Percentiles rank a stretch among this genome's conserved stretches.
Evolutionary conservation across 768 basidiomycete genomes (phyloP).

Genomic region (Pisolithus orientalis): DNA sequence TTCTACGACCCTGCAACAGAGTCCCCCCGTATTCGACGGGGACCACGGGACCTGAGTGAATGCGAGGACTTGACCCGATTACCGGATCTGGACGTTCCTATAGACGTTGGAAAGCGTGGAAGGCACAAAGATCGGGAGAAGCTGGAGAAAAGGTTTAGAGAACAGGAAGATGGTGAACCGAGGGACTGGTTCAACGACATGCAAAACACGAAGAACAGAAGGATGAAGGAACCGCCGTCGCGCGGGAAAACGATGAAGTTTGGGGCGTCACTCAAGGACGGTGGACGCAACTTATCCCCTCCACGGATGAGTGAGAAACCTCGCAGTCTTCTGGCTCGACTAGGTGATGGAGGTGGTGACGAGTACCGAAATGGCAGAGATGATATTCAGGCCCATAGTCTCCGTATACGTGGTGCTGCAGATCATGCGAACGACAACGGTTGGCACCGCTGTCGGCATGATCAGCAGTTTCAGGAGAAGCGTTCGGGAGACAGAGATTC

Average conservation of each 20-base stretch:
- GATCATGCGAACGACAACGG: conserved; percentile 9
- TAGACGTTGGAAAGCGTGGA: conserved; percentile 61
- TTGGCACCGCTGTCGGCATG: conserved; percentile 9
- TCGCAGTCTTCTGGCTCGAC: conserved; percentile 32
- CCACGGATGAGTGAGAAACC: conserved; percentile 10
- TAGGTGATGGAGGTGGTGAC: conserved; percentile 7
- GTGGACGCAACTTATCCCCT: conserved; percentile 16
- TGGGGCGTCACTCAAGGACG: conserved; percentile 29
- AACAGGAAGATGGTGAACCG: conserved; percentile 53
- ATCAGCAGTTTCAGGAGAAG: conserved; percentile 10
- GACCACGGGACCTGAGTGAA: conserved; percentile 30
- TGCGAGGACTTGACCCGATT: conserved; percentile 24
- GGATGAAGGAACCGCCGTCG: conserved; percentile 7
- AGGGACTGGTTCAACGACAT: conserved; percentile 59
- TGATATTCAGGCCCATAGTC: conserved; percentile 2
- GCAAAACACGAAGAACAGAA: conserved; percentile 25
- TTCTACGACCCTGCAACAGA: conserved; percentile 46
- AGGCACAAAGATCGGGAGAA: conserved; percentile 53
- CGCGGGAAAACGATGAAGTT: conserved; percentile 32
- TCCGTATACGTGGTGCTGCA: conserved; percentile 29
- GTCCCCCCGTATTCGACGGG: conserved; percentile 26
- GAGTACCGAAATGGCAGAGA: conserved; percentile 5
- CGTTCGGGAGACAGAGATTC: conserved; percentile 19
- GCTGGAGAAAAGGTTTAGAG: conserved; percentile 45
- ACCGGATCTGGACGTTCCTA: conserved; percentile 38